Percentiles rank a stretch among this genome's conserved stretches.
Conservation (phyloP, 495 filamentous ascomycete species). For the Trichoderma orchidacearum region DNA sequence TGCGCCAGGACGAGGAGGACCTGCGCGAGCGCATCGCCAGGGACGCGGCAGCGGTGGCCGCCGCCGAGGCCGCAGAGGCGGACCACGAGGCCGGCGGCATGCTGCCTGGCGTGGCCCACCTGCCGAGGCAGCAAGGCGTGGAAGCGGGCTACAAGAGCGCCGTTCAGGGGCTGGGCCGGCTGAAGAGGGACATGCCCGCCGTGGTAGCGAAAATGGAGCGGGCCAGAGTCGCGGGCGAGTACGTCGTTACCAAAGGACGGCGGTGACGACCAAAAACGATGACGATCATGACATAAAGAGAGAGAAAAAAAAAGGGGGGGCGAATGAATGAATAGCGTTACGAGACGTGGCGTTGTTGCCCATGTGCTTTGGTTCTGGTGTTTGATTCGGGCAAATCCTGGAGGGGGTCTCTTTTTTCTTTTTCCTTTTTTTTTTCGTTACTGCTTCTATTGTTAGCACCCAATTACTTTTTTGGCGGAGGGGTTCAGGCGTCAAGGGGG, state of each 20-base stretch:
- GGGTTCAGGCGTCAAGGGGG: too few species aligned
- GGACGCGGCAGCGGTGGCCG: constrained; percentile 8
- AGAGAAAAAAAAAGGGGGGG: not conserved
- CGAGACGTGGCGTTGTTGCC: not conserved
- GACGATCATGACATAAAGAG: too few species aligned
- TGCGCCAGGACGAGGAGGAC: constrained; percentile 34
- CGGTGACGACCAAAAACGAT: constrained; percentile 5
- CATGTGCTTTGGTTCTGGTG: not conserved
- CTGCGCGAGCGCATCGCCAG: constrained; percentile 6
- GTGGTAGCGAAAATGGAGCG: constrained; percentile 69
- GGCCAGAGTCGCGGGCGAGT: constrained; percentile 54
- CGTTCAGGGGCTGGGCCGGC: constrained; percentile 34
- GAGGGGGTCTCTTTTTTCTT: not conserved
- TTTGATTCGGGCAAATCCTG: not conserved
- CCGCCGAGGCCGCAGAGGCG: constrained; percentile 9
- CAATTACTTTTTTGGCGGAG: too few species aligned
- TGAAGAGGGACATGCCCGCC: constrained; percentile 50
- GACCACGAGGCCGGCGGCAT: constrained; percentile 12
- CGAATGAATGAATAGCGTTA: not conserved
- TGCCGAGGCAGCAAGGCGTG: constrained; percentile 35
- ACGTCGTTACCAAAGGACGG: constrained; percentile 25
- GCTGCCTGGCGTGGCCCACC: constrained; percentile 10
- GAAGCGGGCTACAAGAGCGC: constrained; percentile 36
- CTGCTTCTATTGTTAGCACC: not conserved
- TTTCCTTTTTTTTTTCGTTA: not conserved